Evolutionary conservation across 352 stramenopile species (phyloP).

Genomic region (Phytopythium ostracodes): DNA sequence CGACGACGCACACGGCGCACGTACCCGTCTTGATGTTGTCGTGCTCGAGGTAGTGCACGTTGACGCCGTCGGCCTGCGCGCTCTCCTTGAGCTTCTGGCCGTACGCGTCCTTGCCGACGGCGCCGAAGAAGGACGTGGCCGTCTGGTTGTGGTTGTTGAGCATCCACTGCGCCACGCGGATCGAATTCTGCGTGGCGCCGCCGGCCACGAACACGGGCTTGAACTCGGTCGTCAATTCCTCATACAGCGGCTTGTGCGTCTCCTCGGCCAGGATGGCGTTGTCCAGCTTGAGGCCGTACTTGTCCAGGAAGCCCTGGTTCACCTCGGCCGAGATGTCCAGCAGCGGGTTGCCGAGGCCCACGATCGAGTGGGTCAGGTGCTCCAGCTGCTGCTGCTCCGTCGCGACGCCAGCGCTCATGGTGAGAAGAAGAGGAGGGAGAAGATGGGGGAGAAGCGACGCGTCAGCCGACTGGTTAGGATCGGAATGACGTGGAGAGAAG

Average conservation of each 20-base stretch:
- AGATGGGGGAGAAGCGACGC: not conserved
- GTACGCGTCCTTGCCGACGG: slow-evolving; percentile 95
- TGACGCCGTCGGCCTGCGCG: slow-evolving; percentile 92
- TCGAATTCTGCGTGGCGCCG: slow-evolving; percentile 98
- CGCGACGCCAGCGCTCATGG: slow-evolving; percentile 2
- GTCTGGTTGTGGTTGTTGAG: slow-evolving; percentile 80
- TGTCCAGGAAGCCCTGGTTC: slow-evolving; percentile 91
- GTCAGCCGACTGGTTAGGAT: not conserved
- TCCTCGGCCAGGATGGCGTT: slow-evolving; percentile 98
- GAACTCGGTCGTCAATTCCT: slow-evolving; percentile 90
- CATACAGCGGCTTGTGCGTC: slow-evolving; percentile 96
- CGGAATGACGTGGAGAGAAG: not conserved
- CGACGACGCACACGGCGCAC: slow-evolving; percentile 96
- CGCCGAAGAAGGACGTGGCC: slow-evolving; percentile 95
- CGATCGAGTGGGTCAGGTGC: slow-evolving; percentile 67
- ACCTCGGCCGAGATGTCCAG: slow-evolving; percentile 98
- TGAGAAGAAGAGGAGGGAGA: not conserved
- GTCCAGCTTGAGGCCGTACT: slow-evolving; percentile 95
- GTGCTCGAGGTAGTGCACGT: slow-evolving; percentile 97
- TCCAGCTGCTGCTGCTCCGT: slow-evolving; percentile 19
- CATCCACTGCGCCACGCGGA: slow-evolving; percentile 99
- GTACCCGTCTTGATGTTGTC: slow-evolving; percentile 92
- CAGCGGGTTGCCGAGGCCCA: slow-evolving; percentile 98
- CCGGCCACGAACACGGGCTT: slow-evolving; percentile 96
- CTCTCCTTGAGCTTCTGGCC: slow-evolving; percentile 91